Evolutionary conservation across 352 stramenopile species (phyloP).

Genomic region (Phytophthora boehmeriae): DNA sequence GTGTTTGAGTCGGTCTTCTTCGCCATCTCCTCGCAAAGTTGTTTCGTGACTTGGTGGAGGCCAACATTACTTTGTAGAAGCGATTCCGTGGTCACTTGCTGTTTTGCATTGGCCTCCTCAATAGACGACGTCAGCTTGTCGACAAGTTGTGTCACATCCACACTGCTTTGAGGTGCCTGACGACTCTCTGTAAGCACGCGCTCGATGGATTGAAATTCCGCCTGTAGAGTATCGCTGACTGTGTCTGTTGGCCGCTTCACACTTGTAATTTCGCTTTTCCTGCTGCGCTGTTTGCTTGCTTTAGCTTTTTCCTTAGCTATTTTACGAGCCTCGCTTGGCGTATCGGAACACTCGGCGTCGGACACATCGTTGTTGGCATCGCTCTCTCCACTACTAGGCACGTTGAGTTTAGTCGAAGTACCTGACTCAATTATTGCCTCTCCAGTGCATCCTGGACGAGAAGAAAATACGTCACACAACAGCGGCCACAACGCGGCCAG

Average conservation of each 20-base stretch:
- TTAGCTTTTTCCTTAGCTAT: no score
- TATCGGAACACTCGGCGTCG: no score
- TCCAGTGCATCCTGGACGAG: slow-evolving; percentile 7
- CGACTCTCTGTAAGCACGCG: no score
- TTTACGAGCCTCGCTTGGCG: no score
- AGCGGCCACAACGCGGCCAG: slow-evolving; percentile 12
- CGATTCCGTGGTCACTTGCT: not conserved
- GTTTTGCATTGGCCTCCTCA: not conserved
- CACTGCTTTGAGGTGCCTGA: no score
- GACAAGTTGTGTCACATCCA: not conserved
- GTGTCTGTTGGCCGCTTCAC: no score
- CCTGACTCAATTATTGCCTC: slow-evolving; percentile 14
- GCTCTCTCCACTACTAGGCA: no score
- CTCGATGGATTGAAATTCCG: no score
- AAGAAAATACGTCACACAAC: slow-evolving; percentile 12
- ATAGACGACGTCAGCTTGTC: not conserved
- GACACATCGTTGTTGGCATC: no score
- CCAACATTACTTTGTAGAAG: not conserved
- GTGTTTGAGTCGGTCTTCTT: not conserved
- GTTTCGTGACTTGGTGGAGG: not conserved
- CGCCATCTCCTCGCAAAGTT: not conserved
- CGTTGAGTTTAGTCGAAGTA: not conserved
- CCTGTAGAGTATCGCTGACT: no score
- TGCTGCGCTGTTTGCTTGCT: no score
- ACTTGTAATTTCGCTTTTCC: no score